Conservation (phyloP, 2,329 filamentous ascomycete species). For the Orbilia brochopaga region DNA sequence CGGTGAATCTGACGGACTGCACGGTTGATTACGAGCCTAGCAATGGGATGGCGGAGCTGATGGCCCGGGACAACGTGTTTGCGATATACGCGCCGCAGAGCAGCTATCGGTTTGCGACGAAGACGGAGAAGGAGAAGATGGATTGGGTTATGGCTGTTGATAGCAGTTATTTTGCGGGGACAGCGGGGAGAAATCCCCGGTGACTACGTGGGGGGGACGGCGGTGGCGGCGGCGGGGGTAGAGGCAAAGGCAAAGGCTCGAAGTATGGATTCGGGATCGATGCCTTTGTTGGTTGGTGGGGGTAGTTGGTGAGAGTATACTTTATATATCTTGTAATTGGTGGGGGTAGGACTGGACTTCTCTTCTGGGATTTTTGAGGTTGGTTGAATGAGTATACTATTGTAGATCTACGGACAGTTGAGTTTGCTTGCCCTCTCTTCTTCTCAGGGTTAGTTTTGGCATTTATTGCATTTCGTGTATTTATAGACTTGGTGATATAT, state of each 20-base stretch:
- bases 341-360: too few species aligned
- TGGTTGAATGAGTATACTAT: too few species aligned
- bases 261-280: slow-evolving; percentile 1
- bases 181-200: slow-evolving; percentile 20
- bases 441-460: neutral
- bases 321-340: too few species aligned
- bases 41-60: slow-evolving; percentile 74
- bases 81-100: slow-evolving; percentile 93
- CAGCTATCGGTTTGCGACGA: slow-evolving; percentile 90
- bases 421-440: too few species aligned
- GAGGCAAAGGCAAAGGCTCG: neutral
- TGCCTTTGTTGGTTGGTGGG: neutral
- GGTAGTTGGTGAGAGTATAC: neutral
- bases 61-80: slow-evolving; percentile 76
- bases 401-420: too few species aligned
- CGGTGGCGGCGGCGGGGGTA: neutral
- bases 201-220: slow-evolving; percentile 31
- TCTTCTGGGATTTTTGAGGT: too few species aligned
- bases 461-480: slow-evolving; percentile 1
- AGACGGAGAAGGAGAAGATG: slow-evolving; percentile 88
- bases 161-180: slow-evolving; percentile 66
- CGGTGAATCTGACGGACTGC: slow-evolving; percentile 85
- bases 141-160: slow-evolving; percentile 98
- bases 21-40: slow-evolving; percentile 85
- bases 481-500: slow-evolving; percentile 4